Conservation (phyloP, 371 early-diverging fungal genomes). For the Actinomucor elegans region DNA sequence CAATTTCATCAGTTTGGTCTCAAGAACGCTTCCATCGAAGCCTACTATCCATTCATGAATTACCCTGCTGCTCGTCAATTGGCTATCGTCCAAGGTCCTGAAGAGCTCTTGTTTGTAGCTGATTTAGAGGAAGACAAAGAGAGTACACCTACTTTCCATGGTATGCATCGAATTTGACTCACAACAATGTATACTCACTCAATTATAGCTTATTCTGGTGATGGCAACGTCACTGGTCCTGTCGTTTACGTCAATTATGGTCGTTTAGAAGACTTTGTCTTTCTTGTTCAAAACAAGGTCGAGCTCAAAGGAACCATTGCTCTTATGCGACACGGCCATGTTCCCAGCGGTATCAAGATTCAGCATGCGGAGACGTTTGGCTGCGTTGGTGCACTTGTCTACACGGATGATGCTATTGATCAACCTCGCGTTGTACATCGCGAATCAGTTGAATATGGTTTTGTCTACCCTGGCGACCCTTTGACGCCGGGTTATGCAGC, state of each 20-base stretch:
- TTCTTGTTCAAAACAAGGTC: constrained; percentile 42
- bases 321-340: constrained; percentile 60
- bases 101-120: constrained; percentile 51
- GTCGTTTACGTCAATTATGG: constrained; percentile 73
- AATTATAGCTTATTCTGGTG: constrained; percentile 50
- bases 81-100: constrained; percentile 50
- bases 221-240: constrained; percentile 61
- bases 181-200: neutral
- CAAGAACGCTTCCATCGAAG: constrained; percentile 45
- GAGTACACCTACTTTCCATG: constrained; percentile 66
- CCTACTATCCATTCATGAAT: constrained; percentile 64
- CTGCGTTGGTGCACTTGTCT: constrained; percentile 59
- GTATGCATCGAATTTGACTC: neutral
- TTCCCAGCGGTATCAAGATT: constrained; percentile 64
- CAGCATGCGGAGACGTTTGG: constrained; percentile 61
- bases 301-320: constrained; percentile 53
- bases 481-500: constrained; percentile 66
- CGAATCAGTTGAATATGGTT: constrained; percentile 56
- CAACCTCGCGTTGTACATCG: constrained; percentile 47
- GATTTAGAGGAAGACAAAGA: constrained; percentile 49
- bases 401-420: constrained; percentile 57
- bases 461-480: constrained; percentile 63
- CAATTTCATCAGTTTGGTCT: constrained; percentile 54
- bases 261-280: constrained; percentile 56
- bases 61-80: constrained; percentile 56